Percentiles rank a stretch among this genome's conserved stretches.
phyloP scores from a whole-genome alignment of 257 asterid genomes.

The Nyctanthes arbortristis region DNA sequence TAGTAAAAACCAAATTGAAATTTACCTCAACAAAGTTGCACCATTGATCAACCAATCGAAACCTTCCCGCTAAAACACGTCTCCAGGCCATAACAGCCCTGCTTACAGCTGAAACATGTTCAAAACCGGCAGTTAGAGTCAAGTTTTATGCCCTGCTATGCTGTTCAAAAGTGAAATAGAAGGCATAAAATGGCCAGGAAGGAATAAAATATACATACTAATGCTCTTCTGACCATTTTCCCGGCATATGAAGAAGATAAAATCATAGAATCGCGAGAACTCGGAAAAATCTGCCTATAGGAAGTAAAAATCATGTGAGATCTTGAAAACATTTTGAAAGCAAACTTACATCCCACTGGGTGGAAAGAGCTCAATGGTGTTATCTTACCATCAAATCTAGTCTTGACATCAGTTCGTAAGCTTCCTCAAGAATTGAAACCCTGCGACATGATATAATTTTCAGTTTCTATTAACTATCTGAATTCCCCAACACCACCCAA shows the following conservation, averaged over 20 bases:
- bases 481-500: slow-evolving; percentile 3
- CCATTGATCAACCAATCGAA: slow-evolving; percentile 88
- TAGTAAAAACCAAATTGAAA: not conserved
- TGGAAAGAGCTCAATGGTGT: slow-evolving; percentile 19
- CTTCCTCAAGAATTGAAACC: slow-evolving; percentile 67
- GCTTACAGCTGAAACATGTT: slow-evolving; percentile 73
- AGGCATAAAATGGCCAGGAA: slow-evolving; percentile 12
- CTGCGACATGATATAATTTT: slow-evolving; percentile 39
- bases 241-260: slow-evolving; percentile 92
- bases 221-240: slow-evolving; percentile 91
- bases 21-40: slow-evolving; percentile 86
- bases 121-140: slow-evolving; percentile 14
- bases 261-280: slow-evolving; percentile 81
- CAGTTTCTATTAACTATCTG: slow-evolving; percentile 15
- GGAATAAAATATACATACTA: slow-evolving; percentile 53
- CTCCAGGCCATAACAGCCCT: slow-evolving; percentile 92
- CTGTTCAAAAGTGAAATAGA: not conserved
- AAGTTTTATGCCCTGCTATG: not conserved
- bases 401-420: slow-evolving; percentile 67
- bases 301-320: slow-evolving; percentile 26
- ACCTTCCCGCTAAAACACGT: slow-evolving; percentile 85
- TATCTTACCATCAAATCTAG: slow-evolving; percentile 61
- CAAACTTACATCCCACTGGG: not conserved
- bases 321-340: slow-evolving; percentile 16
- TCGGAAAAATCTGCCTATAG: slow-evolving; percentile 73